A percentile compares a stretch with the other conserved stretches of the same genome.
Conservation (phyloP, 768 basidiomycete genomes). For the Mrakia frigida region DNA sequence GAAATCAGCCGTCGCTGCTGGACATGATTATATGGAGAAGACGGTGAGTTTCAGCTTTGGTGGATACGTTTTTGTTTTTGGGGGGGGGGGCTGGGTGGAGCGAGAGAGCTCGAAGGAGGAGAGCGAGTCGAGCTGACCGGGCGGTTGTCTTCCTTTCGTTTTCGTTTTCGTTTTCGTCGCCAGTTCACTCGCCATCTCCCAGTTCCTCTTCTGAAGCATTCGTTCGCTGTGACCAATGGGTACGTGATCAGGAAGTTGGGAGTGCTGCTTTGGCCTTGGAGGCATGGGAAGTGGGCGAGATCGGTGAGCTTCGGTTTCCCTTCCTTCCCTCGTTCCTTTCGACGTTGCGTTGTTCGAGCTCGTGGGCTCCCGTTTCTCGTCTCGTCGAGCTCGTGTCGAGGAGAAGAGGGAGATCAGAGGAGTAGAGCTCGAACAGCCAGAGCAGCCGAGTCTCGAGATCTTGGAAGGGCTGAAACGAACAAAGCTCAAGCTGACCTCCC, state of each 20-base stretch:
- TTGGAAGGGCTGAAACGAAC: background rate
- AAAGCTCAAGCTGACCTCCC: background rate
- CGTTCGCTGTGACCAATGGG: constrained; percentile 92
- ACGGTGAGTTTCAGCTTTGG: constrained; percentile 57
- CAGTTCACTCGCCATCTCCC: constrained; percentile 80
- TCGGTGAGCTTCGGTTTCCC: constrained; percentile 12
- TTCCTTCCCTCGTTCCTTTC: background rate
- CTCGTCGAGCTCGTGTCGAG: no score
- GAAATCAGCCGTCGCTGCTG: constrained; percentile 80
- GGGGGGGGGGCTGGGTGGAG: background rate
- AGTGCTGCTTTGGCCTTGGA: constrained; percentile 91
- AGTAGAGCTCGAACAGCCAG: no score
- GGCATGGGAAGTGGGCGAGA: constrained; percentile 83
- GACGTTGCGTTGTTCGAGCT: background rate
- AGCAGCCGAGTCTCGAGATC: no score
- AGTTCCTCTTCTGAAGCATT: constrained; percentile 69
- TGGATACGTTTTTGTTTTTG: constrained; percentile 28
- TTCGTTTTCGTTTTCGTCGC: background rate
- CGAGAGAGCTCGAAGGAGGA: background rate
- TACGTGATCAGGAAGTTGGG: constrained; percentile 88
- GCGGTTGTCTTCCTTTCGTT: background rate
- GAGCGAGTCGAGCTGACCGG: background rate
- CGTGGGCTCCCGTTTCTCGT: no score
- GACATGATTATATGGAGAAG: constrained; percentile 91
- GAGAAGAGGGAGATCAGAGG: no score